These are phyloP conservation scores for Ensete glaucum DNA, from an alignment of 176 grass and related monocot genomes.

Conservation along the genomic window DNA sequence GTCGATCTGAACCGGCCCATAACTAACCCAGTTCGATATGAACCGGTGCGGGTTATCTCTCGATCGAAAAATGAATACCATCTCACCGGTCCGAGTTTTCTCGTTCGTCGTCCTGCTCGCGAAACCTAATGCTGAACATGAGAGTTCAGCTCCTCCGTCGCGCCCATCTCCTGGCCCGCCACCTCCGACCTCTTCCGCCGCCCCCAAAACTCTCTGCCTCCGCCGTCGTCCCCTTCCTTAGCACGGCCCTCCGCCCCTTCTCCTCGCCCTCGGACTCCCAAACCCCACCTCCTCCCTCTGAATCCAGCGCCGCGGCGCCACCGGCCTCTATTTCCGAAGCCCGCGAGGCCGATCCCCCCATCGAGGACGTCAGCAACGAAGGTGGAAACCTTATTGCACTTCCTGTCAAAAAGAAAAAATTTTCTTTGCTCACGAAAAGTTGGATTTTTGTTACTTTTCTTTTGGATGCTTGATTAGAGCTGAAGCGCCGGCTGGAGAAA, in stretches of 20 bases:
- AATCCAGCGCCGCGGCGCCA: neutral
- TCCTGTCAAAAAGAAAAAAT: no score
- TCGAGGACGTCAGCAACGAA: constrained; percentile 20
- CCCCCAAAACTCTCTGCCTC: neutral
- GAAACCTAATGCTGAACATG: neutral
- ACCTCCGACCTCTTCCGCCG: constrained; percentile 21
- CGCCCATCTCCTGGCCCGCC: neutral
- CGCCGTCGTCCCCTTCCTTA: neutral
- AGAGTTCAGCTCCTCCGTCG: neutral
- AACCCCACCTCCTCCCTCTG: neutral
- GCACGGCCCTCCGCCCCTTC: neutral
- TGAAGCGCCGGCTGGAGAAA: constrained; percentile 39
- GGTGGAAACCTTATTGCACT: neutral
- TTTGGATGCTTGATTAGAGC: constrained; percentile 25
- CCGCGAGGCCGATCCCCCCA: constrained; percentile 4
- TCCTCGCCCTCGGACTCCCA: constrained; percentile 12
- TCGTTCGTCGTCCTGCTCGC: neutral
- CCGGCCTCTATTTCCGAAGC: neutral
- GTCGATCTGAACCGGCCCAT: no score
- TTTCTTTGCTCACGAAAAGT: neutral
- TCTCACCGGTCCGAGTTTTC: no score
- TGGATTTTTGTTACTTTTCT: constrained; percentile 3
- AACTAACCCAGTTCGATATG: no score
- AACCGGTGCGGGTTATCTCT: no score
- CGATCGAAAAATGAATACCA: no score